Percentiles rank a stretch among this genome's conserved stretches.
phyloP scores from a whole-genome alignment of 2,329 filamentous ascomycete genomes.

The Clonostachys byssicola region DNA sequence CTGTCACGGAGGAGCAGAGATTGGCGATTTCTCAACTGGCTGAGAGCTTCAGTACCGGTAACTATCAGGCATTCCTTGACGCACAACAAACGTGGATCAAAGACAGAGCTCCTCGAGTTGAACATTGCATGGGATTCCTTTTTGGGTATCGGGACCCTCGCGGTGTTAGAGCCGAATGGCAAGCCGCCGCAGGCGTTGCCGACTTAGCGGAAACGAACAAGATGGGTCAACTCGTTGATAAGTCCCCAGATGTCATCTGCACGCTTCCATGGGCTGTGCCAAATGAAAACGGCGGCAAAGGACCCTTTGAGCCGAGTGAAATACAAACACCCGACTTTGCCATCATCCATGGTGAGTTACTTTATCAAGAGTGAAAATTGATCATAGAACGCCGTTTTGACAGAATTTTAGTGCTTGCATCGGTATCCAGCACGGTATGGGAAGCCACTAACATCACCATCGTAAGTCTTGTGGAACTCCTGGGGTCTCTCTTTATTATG shows the following conservation, averaged over 20 bases:
- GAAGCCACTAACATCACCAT: no score
- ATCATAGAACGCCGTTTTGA: no score
- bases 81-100: conserved; percentile 53
- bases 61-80: conserved; percentile 47
- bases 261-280: conserved; percentile 59
- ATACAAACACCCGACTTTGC: conserved; percentile 71
- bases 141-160: conserved; percentile 58
- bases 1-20: conserved; percentile 47
- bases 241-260: conserved; percentile 60
- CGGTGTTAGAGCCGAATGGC: conserved; percentile 55
- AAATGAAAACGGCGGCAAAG: conserved; percentile 23
- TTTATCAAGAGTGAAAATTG: conserved; percentile 9
- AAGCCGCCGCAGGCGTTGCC: conserved; percentile 55
- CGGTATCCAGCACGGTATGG: no score
- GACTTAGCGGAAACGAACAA: conserved; percentile 58
- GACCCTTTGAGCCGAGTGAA: conserved; percentile 65
- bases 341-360: conserved; percentile 57
- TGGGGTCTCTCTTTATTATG: no score
- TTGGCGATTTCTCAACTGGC: conserved; percentile 47
- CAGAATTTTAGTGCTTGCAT: no score
- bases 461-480: no score
- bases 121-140: conserved; percentile 56
- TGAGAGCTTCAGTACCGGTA: conserved; percentile 48
- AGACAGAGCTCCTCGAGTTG: conserved; percentile 49
- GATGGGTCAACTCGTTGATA: conserved; percentile 59